phyloP scores from a whole-genome alignment of 495 filamentous ascomycete genomes.

The Collariella sp. region DNA sequence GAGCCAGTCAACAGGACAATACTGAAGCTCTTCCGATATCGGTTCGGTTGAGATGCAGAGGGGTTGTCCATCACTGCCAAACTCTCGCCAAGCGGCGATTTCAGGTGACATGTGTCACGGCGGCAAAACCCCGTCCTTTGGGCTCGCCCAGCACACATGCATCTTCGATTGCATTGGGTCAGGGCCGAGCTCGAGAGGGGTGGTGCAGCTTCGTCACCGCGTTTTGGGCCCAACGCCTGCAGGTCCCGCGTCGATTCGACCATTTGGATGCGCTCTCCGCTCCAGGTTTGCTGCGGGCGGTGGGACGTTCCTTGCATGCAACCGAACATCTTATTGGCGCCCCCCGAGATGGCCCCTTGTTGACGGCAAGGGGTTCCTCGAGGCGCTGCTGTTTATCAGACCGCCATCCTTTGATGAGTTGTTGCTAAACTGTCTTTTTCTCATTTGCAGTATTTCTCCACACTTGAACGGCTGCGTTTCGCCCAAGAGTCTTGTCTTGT shows the following conservation, averaged over 20 bases:
- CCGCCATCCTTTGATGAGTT: background rate
- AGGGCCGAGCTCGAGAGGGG: background rate
- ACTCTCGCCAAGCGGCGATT: too few species aligned
- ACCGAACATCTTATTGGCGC: too few species aligned
- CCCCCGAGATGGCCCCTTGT: too few species aligned
- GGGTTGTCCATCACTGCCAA: too few species aligned
- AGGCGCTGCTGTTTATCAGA: background rate
- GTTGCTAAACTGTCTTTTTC: conserved; percentile 11
- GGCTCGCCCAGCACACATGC: conserved; percentile 7
- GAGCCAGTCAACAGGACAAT: background rate
- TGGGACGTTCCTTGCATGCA: conserved; percentile 19
- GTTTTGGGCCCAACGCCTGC: conserved; percentile 23
- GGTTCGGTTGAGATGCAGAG: background rate
- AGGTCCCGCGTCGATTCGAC: conserved; percentile 19
- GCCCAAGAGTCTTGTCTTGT: conserved; percentile 41
- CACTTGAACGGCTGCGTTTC: conserved; percentile 54
- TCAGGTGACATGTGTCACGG: too few species aligned
- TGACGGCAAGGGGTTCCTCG: background rate
- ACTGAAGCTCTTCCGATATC: background rate
- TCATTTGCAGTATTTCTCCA: conserved; percentile 53
- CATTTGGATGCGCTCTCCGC: conserved; percentile 14
- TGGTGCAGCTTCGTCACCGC: conserved; percentile 18
- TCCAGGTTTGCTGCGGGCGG: conserved; percentile 10
- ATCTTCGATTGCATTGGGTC: background rate
- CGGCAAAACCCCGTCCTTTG: too few species aligned